Percentiles rank a stretch among this genome's conserved stretches.
phyloP scores from a whole-genome alignment of 164 flowering plant species.

The Magnolia changhungtana region DNA sequence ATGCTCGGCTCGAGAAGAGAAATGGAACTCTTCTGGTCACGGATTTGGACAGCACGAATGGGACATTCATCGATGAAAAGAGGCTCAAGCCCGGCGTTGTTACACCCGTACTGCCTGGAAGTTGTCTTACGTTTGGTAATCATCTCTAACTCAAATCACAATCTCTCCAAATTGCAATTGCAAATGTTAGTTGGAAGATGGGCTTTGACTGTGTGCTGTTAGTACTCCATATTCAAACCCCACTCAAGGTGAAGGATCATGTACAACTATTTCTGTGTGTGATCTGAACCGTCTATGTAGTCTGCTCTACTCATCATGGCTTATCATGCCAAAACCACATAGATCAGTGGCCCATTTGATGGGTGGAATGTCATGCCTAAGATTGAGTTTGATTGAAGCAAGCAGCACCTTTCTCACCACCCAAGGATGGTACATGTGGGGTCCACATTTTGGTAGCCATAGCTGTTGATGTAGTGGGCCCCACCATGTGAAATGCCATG shows the following conservation, averaged over 20 bases:
- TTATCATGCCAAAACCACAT: too few species aligned
- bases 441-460: too few species aligned
- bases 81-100: constrained; percentile 56
- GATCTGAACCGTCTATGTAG: neutral
- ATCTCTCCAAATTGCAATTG: neutral
- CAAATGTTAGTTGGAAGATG: neutral
- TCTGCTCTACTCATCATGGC: too few species aligned
- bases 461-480: too few species aligned
- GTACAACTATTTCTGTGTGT: neutral
- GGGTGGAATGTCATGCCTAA: too few species aligned
- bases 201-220: neutral
- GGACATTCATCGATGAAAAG: constrained; percentile 66
- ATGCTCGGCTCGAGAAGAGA: constrained; percentile 70
- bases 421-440: too few species aligned
- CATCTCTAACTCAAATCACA: neutral
- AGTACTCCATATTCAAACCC: neutral
- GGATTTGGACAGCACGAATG: constrained; percentile 89
- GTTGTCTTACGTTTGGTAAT: constrained; percentile 64
- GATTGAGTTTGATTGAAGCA: too few species aligned
- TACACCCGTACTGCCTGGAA: constrained; percentile 53
- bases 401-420: too few species aligned
- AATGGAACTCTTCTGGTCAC: constrained; percentile 56
- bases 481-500: too few species aligned
- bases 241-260: neutral
- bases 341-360: too few species aligned